These are phyloP conservation scores for Parietichytrium sp. DNA, from an alignment of 108 stramenopile species.

Conservation along the genomic window DNA sequence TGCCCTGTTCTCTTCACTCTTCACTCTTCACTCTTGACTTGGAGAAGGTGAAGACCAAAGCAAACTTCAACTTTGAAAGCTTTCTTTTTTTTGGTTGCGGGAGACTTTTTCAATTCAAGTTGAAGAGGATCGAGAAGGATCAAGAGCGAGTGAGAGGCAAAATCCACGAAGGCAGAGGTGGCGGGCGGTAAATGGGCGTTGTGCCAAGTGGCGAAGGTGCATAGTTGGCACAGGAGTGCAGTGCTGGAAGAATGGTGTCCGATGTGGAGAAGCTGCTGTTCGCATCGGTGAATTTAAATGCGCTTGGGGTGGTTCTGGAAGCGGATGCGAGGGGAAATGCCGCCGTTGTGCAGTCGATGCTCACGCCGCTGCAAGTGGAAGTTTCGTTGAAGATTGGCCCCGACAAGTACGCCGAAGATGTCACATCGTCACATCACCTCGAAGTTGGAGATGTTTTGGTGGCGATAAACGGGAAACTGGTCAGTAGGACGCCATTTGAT, in stretches of 20 bases:
- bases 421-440: background rate
- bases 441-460: slow-evolving; percentile 4
- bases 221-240: too few relatives aligned
- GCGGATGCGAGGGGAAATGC: background rate
- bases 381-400: background rate
- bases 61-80: too few relatives aligned
- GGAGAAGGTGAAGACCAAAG: too few relatives aligned
- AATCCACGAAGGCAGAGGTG: background rate
- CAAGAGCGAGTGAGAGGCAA: background rate
- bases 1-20: too few relatives aligned
- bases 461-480: slow-evolving; percentile 16
- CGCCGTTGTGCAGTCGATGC: slow-evolving; percentile 23
- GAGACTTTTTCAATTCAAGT: too few relatives aligned
- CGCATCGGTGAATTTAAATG: background rate
- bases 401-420: background rate
- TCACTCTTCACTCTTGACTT: too few relatives aligned
- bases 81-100: too few relatives aligned
- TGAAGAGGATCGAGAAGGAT: too few relatives aligned
- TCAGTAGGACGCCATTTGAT: background rate
- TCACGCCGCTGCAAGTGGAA: slow-evolving; percentile 27
- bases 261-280: slow-evolving; percentile 27
- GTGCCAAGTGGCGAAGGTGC: too few relatives aligned
- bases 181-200: background rate
- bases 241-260: too few relatives aligned
- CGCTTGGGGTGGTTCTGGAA: slow-evolving; percentile 6